These are phyloP conservation scores for Nakazawaea populi DNA, from an alignment of 805 yeast genomes.

Conservation along the genomic window DNA sequence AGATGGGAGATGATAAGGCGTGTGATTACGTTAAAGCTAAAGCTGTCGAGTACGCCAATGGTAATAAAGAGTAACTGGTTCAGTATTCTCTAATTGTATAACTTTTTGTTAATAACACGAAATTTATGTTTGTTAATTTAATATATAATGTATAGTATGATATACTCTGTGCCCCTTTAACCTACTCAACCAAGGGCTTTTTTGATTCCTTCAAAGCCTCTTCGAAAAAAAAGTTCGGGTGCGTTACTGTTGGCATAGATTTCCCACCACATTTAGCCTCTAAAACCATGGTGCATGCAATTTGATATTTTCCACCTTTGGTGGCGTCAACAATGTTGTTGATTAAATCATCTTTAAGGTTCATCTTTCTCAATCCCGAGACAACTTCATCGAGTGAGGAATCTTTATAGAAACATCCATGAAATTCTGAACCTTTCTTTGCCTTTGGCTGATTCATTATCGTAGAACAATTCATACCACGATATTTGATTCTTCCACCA, in stretches of 20 bases:
- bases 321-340: constrained; percentile 63
- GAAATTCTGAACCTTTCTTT: constrained; percentile 55
- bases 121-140: no score
- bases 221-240: constrained; percentile 11
- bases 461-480: constrained; percentile 79
- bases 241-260: constrained; percentile 10
- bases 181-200: not conserved
- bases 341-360: constrained; percentile 52
- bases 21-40: constrained; percentile 84
- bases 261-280: constrained; percentile 32
- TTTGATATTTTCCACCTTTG: constrained; percentile 63
- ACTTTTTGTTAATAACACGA: no score
- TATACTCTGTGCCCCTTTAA: not conserved
- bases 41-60: constrained; percentile 62
- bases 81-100: not conserved
- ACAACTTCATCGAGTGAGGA: constrained; percentile 59
- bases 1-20: constrained; percentile 57
- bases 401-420: constrained; percentile 93
- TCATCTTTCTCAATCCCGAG: constrained; percentile 53
- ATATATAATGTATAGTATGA: not conserved
- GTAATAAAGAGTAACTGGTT: not conserved
- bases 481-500: constrained; percentile 81
- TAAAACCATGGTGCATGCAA: constrained; percentile 87
- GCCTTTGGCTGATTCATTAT: constrained; percentile 73
- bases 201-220: constrained; percentile 9